Conservation (phyloP, 208 protist genomes). For the Leishmania arabica region DNA sequence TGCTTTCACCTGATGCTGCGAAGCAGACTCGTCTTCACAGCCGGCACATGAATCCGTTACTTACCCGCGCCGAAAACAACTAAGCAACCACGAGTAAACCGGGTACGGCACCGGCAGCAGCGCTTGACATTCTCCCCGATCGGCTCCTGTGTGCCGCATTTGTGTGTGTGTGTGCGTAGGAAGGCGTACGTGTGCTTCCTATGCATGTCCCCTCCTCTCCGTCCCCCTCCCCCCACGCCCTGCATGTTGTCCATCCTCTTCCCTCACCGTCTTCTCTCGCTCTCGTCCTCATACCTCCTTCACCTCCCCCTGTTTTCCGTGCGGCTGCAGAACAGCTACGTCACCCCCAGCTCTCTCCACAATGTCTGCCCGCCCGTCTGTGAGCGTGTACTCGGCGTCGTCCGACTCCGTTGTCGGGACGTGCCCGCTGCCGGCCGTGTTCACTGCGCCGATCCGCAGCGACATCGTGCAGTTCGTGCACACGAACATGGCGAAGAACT, state of each 20-base stretch:
- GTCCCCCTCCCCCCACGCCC: neutral
- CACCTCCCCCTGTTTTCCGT: slow-evolving; percentile 12
- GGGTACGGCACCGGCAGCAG: too few species aligned
- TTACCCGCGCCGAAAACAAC: neutral
- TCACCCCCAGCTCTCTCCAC: slow-evolving; percentile 35
- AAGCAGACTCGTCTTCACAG: neutral
- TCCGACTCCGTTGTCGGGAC: too few species aligned
- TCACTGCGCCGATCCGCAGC: too few species aligned
- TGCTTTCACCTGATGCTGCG: neutral
- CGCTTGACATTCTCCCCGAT: too few species aligned
- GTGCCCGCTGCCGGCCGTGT: too few species aligned
- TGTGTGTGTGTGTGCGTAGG: neutral
- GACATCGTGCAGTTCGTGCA: too few species aligned
- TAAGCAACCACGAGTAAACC: neutral
- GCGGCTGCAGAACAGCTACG: slow-evolving; percentile 1
- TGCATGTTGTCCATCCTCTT: neutral
- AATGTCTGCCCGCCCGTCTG: slow-evolving; percentile 74
- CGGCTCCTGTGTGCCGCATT: too few species aligned
- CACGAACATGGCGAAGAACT: too few species aligned
- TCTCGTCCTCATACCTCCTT: neutral
- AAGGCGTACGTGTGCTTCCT: neutral
- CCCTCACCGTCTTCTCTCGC: neutral
- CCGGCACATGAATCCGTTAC: neutral
- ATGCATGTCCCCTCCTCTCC: slow-evolving; percentile 20
- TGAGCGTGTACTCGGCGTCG: slow-evolving; percentile 82